Evolutionary conservation across 208 protist genomes (phyloP).

Genomic region (Tritrichomonas foetus): DNA sequence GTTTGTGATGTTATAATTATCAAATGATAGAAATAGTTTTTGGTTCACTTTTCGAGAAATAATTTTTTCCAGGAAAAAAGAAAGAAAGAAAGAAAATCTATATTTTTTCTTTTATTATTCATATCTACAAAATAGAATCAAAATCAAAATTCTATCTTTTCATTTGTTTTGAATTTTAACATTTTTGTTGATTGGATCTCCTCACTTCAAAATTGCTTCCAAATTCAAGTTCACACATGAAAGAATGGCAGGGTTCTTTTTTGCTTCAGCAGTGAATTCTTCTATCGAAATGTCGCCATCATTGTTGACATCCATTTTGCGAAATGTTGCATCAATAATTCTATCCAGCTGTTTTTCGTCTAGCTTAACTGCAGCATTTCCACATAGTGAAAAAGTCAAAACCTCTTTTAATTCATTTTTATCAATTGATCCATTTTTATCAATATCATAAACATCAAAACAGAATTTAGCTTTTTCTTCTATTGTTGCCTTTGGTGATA

Average conservation of each 20-base stretch:
- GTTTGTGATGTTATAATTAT: no score
- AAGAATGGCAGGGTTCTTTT: neutral
- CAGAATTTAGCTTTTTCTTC: slow-evolving; percentile 29
- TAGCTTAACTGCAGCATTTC: neutral
- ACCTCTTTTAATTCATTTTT: neutral
- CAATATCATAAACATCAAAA: neutral
- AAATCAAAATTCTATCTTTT: no score
- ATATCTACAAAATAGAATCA: no score
- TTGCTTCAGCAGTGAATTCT: neutral
- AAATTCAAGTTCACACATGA: neutral
- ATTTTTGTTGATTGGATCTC: no score
- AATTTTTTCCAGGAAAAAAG: no score
- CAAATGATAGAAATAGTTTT: no score
- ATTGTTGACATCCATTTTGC: neutral
- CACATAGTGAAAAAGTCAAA: neutral
- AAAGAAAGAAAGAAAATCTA: no score
- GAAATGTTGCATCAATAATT: neutral
- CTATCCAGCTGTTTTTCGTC: neutral
- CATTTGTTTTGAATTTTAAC: no score
- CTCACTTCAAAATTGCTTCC: no score
- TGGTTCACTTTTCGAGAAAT: no score
- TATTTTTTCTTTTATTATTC: no score
- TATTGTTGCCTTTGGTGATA: neutral
- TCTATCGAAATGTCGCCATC: neutral
- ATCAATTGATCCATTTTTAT: neutral